Percentiles rank a stretch among this genome's conserved stretches.
Evolutionary conservation across 2,329 filamentous ascomycete genomes (phyloP).

Genomic region (Corynespora cassiicola): DNA sequence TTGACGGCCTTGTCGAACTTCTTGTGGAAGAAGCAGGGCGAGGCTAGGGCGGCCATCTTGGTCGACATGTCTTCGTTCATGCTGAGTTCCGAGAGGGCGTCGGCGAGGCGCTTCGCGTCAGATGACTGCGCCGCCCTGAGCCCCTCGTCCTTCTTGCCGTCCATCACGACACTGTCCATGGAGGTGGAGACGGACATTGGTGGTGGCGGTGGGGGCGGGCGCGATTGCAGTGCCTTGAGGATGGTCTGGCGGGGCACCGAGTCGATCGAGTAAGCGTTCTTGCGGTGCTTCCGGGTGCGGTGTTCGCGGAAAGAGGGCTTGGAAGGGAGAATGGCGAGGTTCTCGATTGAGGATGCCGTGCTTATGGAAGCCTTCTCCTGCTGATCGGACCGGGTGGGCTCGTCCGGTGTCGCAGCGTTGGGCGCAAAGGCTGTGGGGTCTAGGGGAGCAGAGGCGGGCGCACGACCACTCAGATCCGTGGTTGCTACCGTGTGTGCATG

Average conservation of each 20-base stretch:
- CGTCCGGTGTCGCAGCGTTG: conserved; percentile 32
- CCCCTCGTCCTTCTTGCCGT: conserved; percentile 50
- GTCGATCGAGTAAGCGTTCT: conserved; percentile 63
- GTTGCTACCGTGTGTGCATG: conserved; percentile 38
- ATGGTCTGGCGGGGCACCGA: conserved; percentile 79
- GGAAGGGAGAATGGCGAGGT: conserved; percentile 38
- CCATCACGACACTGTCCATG: conserved; percentile 64
- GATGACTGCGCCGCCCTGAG: conserved; percentile 28
- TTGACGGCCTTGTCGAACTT: conserved; percentile 96
- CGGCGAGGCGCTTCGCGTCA: conserved; percentile 64
- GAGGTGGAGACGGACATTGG: conserved; percentile 68
- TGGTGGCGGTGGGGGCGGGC: conserved; percentile 59
- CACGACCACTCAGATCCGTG: conserved; percentile 29
- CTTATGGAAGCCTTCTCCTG: conserved; percentile 30
- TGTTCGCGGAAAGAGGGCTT: conserved; percentile 45
- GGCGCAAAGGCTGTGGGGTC: conserved; percentile 12
- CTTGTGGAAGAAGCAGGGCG: conserved; percentile 97
- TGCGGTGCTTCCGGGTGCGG: conserved; percentile 44
- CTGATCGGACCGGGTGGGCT: conserved; percentile 24
- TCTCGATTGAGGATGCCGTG: conserved; percentile 43
- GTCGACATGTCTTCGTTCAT: conserved; percentile 47
- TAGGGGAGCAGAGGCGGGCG: conserved; percentile 23
- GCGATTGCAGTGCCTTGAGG: conserved; percentile 79
- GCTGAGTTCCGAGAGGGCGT: conserved; percentile 61
- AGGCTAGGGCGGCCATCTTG: conserved; percentile 74